These are phyloP conservation scores for Penicillium odoratum DNA, from an alignment of 495 filamentous ascomycete species.

Conservation along the genomic window DNA sequence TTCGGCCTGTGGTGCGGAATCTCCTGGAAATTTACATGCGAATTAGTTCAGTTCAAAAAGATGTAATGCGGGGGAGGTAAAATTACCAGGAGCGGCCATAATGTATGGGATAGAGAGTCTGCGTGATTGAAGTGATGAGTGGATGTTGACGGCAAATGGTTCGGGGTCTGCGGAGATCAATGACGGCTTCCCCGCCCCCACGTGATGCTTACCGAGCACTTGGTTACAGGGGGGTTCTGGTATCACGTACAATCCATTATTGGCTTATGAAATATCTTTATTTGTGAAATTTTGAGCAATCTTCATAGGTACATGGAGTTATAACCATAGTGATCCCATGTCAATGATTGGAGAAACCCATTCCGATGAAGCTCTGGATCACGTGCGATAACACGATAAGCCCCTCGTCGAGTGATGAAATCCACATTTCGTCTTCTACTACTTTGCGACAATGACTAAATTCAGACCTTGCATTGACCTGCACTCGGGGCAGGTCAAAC, in stretches of 20 bases:
- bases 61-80: background rate
- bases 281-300: background rate
- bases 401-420: slow-evolving; percentile 5
- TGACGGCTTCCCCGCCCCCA: slow-evolving; percentile 18
- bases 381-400: slow-evolving; percentile 11
- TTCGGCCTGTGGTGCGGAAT: slow-evolving; percentile 24
- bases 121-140: background rate
- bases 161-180: slow-evolving; percentile 20
- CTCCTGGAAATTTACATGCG: slow-evolving; percentile 1
- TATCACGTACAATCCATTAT: background rate
- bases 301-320: background rate
- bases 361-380: background rate
- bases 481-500: slow-evolving; percentile 93
- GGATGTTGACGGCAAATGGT: background rate
- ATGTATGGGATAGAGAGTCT: background rate
- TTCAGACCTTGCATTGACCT: slow-evolving; percentile 97
- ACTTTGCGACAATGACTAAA: slow-evolving; percentile 66
- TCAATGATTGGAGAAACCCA: background rate
- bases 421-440: background rate
- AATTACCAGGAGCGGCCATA: background rate
- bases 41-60: background rate
- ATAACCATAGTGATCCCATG: background rate
- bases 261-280: background rate
- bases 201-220: slow-evolving; percentile 11
- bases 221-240: background rate